A percentile compares a stretch with the other conserved stretches of the same genome.
Evolutionary conservation across 345 rosid species (phyloP).

Genomic region (Pistacia integerrima): DNA sequence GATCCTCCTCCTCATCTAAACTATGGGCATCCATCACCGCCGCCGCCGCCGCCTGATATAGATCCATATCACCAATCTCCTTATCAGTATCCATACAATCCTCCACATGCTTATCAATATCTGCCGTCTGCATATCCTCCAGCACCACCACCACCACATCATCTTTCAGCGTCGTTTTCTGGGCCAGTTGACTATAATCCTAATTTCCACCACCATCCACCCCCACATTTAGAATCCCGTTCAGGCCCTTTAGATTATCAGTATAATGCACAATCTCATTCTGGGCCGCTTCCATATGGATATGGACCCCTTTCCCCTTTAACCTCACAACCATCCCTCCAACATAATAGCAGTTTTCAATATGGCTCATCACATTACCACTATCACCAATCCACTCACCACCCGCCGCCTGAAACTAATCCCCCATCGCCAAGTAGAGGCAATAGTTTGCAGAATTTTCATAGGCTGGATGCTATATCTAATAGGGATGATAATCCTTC

Average conservation of each 20-base stretch:
- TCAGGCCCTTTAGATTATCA: constrained; percentile 49
- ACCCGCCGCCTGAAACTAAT: constrained; percentile 42
- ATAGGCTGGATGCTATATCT: constrained; percentile 50
- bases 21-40: constrained; percentile 59
- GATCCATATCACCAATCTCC: constrained; percentile 49
- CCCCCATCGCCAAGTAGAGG: constrained; percentile 39
- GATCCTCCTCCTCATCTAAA: constrained; percentile 34
- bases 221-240: constrained; percentile 22
- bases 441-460: constrained; percentile 42
- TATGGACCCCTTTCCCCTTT: constrained; percentile 36
- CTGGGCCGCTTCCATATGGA: constrained; percentile 44
- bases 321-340: constrained; percentile 36
- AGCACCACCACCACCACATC: constrained; percentile 21
- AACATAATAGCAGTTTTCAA: constrained; percentile 48
- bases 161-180: constrained; percentile 29
- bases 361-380: constrained; percentile 43
- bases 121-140: constrained; percentile 26
- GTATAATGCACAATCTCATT: constrained; percentile 22
- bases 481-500: constrained; percentile 28
- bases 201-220: constrained; percentile 20
- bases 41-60: constrained; percentile 58
- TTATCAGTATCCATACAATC: constrained; percentile 24
- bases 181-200: constrained; percentile 46
- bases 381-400: constrained; percentile 39
- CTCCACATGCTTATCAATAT: constrained; percentile 38